Evolutionary conservation across 768 basidiomycete genomes (phyloP).

Genomic region (Clavulina sp.): DNA sequence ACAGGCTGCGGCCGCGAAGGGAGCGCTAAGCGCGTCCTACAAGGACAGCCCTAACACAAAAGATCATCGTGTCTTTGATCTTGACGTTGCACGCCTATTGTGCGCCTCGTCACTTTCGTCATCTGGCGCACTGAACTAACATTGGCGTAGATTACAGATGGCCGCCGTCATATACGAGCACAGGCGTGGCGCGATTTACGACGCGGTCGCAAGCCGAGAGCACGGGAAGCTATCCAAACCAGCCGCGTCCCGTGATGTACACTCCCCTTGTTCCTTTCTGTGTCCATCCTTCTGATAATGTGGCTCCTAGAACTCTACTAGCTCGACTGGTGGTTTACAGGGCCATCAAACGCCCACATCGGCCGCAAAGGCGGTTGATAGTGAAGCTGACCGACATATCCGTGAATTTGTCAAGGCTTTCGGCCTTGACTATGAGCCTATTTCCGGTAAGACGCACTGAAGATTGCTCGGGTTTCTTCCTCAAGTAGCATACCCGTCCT

Average conservation of each 20-base stretch:
- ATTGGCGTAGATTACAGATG: background rate
- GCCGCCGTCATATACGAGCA: slow-evolving; percentile 1
- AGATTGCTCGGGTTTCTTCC: background rate
- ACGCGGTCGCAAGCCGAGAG: background rate
- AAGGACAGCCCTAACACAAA: background rate
- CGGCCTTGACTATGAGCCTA: background rate
- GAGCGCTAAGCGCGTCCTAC: slow-evolving; percentile 1
- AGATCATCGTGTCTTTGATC: background rate
- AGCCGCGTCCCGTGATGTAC: too few relatives aligned
- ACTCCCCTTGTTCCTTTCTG: too few relatives aligned
- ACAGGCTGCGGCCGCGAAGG: slow-evolving; percentile 3
- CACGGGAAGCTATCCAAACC: too few relatives aligned
- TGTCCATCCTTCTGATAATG: too few relatives aligned
- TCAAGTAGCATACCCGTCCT: background rate
- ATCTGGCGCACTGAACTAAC: background rate
- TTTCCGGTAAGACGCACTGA: background rate
- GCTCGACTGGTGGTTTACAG: too few relatives aligned
- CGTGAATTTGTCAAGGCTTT: background rate
- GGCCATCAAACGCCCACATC: too few relatives aligned
- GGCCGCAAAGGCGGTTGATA: background rate
- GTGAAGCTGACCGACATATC: background rate
- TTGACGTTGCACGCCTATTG: background rate
- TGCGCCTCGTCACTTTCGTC: background rate
- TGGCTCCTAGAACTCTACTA: too few relatives aligned
- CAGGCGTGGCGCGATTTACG: background rate